Base-by-base conservation (phyloP, 768 basidiomycete genomes). In the Phlebiopsis flavidoalba region DNA sequence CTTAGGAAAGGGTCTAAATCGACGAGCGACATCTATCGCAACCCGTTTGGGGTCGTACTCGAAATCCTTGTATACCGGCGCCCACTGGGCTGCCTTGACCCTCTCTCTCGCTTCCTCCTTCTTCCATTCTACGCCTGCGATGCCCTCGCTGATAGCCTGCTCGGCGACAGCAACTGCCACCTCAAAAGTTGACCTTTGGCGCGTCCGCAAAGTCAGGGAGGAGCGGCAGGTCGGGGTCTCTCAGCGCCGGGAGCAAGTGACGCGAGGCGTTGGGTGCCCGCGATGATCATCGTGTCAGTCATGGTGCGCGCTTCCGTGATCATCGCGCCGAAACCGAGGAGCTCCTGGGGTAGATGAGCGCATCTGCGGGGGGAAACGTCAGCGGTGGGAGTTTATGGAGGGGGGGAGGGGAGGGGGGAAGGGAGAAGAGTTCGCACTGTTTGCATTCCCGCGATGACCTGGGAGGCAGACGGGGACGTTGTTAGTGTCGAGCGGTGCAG, bases 331-430 rank as follows among this genome's bases (percentile, higher is more conserved):
- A 91, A 85, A 5, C 91, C 92, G 37, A 95, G 80, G 22, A n/a
- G n/a, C n/a, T n/a, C 91, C 93, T 1, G 92, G n/a, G 92, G 72
- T 93, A 94, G 50, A 93, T 87, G 10, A 93, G 77, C 0, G 88
- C 88, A 66, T 91, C 83, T 84, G 57, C 14, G 53, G 11, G 17
- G 8, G 46, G 31, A 22, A 6, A 8, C 48, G 47, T 55, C 3
- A 54, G 40, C 17, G 40, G 40, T 12, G 17, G 12, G 40, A 43
- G 22, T 43, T 45, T 10, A 36, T 53, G 52, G 8, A 51, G 40
- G 5, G 45, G 22, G 53, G 31, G n/a, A n/a, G n/a, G n/a, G n/a
- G n/a, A n/a, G n/a, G n/a, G n/a, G n/a, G n/a, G n/a, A n/a, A n/a
- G n/a, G n/a, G 12, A 4, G 26, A 58, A 5, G 7, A 31, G 24